phyloP scores from a whole-genome alignment of 495 filamentous ascomycete genomes.

The Neurospora pannonica region DNA sequence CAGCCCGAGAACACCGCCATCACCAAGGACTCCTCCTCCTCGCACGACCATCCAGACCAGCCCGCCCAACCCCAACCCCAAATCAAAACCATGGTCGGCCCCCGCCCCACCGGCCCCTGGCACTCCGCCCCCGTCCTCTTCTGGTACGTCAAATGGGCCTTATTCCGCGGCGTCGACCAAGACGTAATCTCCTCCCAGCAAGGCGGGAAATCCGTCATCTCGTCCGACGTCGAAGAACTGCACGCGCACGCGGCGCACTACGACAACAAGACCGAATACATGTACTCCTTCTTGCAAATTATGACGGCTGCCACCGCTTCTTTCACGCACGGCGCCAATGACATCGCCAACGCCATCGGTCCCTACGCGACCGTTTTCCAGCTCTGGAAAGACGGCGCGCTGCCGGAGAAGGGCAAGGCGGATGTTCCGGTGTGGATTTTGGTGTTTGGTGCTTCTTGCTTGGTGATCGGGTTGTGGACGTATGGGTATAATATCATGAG shows the following conservation, averaged over 20 bases:
- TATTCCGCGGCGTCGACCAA: slow-evolving; percentile 51
- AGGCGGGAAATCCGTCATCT: slow-evolving; percentile 8
- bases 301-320: slow-evolving; percentile 63
- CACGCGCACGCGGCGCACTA: slow-evolving; percentile 56
- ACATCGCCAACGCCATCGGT: slow-evolving; percentile 66
- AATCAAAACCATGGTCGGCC: slow-evolving; percentile 21
- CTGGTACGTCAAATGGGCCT: slow-evolving; percentile 33
- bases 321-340: slow-evolving; percentile 73
- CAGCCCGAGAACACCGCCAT: neutral
- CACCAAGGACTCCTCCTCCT: neutral
- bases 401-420: slow-evolving; percentile 42
- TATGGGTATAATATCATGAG: slow-evolving; percentile 67
- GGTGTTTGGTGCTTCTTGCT: slow-evolving; percentile 43
- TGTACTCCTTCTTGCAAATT: slow-evolving; percentile 65
- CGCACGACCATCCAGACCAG: neutral
- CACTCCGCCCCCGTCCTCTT: slow-evolving; percentile 30
- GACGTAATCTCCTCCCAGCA: slow-evolving; percentile 44
- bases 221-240: slow-evolving; percentile 45
- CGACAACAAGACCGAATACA: slow-evolving; percentile 68
- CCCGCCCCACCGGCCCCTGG: slow-evolving; percentile 28
- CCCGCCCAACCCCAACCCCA: neutral
- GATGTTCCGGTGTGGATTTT: slow-evolving; percentile 61
- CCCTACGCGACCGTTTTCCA: slow-evolving; percentile 61
- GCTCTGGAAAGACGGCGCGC: slow-evolving; percentile 46
- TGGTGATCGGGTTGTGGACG: slow-evolving; percentile 58